Conservation (phyloP, 176 grass and related monocot species). For the Cocos nucifera region DNA sequence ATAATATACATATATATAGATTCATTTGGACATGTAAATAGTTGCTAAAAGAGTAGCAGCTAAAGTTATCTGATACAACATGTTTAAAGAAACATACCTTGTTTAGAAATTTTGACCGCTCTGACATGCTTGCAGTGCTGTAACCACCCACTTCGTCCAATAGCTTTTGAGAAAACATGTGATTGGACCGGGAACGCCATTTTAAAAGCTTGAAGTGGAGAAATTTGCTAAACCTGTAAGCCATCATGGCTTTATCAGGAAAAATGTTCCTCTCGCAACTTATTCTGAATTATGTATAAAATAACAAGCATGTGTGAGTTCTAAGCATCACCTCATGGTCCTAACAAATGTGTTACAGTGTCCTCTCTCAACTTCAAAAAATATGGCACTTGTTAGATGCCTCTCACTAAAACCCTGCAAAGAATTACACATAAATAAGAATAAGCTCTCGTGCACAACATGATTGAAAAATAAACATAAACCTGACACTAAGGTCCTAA, state of each 20-base stretch:
- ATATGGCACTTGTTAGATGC: slow-evolving; percentile 15
- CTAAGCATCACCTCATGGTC: slow-evolving; percentile 9
- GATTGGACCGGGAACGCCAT: slow-evolving; percentile 44
- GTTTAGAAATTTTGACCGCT: slow-evolving; percentile 52
- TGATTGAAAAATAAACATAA: too few relatives aligned
- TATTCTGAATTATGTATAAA: not conserved
- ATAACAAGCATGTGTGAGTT: not conserved
- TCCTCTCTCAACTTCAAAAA: slow-evolving; percentile 19
- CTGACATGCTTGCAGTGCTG: slow-evolving; percentile 20
- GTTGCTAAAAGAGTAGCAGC: too few relatives aligned
- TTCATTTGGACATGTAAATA: too few relatives aligned
- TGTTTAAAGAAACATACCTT: slow-evolving; percentile 21
- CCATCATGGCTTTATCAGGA: not conserved
- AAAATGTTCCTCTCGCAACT: too few relatives aligned
- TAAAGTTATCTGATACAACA: not conserved
- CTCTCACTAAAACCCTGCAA: slow-evolving; percentile 16
- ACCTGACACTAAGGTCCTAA: too few relatives aligned
- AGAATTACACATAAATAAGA: not conserved
- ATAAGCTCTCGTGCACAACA: not conserved
- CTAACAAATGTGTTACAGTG: slow-evolving; percentile 16
- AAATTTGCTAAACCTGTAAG: slow-evolving; percentile 56
- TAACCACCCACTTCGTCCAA: slow-evolving; percentile 35
- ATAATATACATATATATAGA: too few relatives aligned
- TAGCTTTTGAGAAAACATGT: slow-evolving; percentile 38
- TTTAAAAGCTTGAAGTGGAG: slow-evolving; percentile 37